Evolutionary conservation across 805 yeast species (phyloP).

Genomic region (Teunomyces funiuensis): DNA sequence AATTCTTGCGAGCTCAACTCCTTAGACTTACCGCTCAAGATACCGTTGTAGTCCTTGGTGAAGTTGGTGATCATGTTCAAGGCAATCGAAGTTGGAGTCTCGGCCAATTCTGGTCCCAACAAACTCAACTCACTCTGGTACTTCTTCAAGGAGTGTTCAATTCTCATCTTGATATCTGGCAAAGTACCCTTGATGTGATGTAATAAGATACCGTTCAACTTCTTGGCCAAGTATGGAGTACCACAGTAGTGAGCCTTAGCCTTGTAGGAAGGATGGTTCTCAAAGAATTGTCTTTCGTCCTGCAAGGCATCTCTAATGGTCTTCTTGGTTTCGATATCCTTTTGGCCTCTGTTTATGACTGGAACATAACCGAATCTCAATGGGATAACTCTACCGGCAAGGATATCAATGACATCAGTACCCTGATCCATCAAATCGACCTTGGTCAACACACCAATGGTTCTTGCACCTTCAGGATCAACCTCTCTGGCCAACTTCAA

Average conservation of each 20-base stretch:
- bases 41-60: slow-evolving; percentile 85
- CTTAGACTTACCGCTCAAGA: slow-evolving; percentile 87
- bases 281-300: slow-evolving; percentile 80
- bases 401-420: slow-evolving; percentile 92
- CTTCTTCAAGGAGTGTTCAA: slow-evolving; percentile 56
- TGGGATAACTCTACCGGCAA: slow-evolving; percentile 94
- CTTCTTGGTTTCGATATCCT: slow-evolving; percentile 86
- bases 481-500: slow-evolving; percentile 95
- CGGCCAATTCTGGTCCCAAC: slow-evolving; percentile 87
- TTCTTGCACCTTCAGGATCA: slow-evolving; percentile 93
- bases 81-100: slow-evolving; percentile 86
- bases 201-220: slow-evolving; percentile 81
- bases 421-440: slow-evolving; percentile 98
- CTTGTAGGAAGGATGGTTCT: slow-evolving; percentile 84
- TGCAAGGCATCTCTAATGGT: slow-evolving; percentile 84
- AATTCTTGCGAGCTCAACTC: slow-evolving; percentile 87
- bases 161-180: slow-evolving; percentile 91
- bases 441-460: slow-evolving; percentile 95
- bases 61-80: slow-evolving; percentile 90
- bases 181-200: slow-evolving; percentile 64
- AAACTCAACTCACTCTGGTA: slow-evolving; percentile 72
- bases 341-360: slow-evolving; percentile 82
- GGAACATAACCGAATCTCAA: slow-evolving; percentile 95
- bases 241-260: slow-evolving; percentile 96
- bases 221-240: slow-evolving; percentile 94